Evolutionary conservation across 768 basidiomycete genomes (phyloP).

Genomic region (Tephrocybe sp.): DNA sequence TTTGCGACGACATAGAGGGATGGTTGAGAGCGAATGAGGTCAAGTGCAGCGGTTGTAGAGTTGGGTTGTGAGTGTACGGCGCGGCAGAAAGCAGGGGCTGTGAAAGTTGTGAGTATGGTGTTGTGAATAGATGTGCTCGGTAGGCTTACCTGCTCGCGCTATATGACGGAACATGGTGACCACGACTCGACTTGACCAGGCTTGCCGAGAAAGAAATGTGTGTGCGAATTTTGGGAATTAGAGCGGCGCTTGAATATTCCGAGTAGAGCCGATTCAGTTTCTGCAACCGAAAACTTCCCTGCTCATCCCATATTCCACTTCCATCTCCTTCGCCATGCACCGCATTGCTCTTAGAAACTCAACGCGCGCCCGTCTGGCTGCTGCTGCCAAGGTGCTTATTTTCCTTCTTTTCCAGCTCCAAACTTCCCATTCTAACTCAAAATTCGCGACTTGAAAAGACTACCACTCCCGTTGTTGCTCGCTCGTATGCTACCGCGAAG

Average conservation of each 20-base stretch:
- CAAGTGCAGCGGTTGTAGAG: slow-evolving; percentile 62
- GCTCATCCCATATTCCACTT: slow-evolving; percentile 40
- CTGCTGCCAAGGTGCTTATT: slow-evolving; percentile 55
- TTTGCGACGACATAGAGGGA: slow-evolving; percentile 90
- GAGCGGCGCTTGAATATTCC: slow-evolving; percentile 45
- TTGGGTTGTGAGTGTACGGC: slow-evolving; percentile 23
- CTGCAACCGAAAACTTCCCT: slow-evolving; percentile 42
- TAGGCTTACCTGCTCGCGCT: slow-evolving; percentile 29
- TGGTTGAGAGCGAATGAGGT: slow-evolving; percentile 86
- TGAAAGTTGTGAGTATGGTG: slow-evolving; percentile 2
- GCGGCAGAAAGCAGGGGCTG: slow-evolving; percentile 17
- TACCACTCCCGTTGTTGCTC: slow-evolving; percentile 54
- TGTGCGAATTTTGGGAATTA: slow-evolving; percentile 25
- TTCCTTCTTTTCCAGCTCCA: slow-evolving; percentile 19
- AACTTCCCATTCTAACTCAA: slow-evolving; percentile 14
- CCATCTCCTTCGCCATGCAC: slow-evolving; percentile 65
- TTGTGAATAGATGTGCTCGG: not conserved
- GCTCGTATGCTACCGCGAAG: slow-evolving; percentile 97
- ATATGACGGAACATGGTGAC: slow-evolving; percentile 25
- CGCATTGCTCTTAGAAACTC: slow-evolving; percentile 84
- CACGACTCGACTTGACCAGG: slow-evolving; percentile 1
- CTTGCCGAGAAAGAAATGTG: not conserved
- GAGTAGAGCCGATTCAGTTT: slow-evolving; percentile 41
- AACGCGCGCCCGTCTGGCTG: slow-evolving; percentile 73
- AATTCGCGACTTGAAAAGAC: slow-evolving; percentile 30